These are phyloP conservation scores for Citrullus mucosospermus DNA, from an alignment of 306 rosid genomes.

Conservation along the genomic window DNA sequence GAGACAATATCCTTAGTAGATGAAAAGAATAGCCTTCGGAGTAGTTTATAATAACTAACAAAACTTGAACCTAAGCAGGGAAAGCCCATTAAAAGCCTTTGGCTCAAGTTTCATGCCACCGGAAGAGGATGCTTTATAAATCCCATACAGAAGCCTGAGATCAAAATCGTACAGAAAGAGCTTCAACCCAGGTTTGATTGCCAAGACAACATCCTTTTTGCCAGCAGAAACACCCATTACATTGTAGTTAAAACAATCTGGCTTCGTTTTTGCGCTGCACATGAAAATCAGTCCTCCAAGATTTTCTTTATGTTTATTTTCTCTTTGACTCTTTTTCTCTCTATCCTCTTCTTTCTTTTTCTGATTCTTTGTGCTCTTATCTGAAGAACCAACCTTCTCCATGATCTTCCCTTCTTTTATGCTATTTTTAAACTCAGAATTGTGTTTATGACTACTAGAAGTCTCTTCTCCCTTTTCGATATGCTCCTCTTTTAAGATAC, in stretches of 20 bases:
- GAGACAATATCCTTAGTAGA: constrained; percentile 5
- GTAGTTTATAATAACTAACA: not conserved
- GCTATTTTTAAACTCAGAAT: constrained; percentile 12
- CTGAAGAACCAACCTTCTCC: constrained; percentile 19
- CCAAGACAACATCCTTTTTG: constrained; percentile 46
- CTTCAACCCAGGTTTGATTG: constrained; percentile 59
- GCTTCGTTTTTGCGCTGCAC: constrained; percentile 89
- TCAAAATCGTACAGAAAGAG: constrained; percentile 88
- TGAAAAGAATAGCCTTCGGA: not conserved
- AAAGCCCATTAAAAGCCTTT: constrained; percentile 65
- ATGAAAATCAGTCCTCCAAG: constrained; percentile 83
- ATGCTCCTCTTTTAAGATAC: constrained; percentile 11
- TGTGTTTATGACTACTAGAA: constrained; percentile 11
- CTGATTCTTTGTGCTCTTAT: constrained; percentile 15
- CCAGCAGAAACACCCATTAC: constrained; percentile 70
- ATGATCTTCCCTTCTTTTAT: constrained; percentile 15
- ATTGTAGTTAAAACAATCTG: constrained; percentile 63
- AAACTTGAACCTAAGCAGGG: constrained; percentile 72
- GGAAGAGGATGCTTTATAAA: constrained; percentile 66
- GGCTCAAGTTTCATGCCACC: constrained; percentile 87
- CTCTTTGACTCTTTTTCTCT: constrained; percentile 12
- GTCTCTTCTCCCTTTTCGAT: constrained; percentile 19
- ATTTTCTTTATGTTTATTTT: constrained; percentile 30
- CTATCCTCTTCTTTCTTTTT: constrained; percentile 16
- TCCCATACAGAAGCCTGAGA: constrained; percentile 73